Evolutionary conservation across 2,329 filamentous ascomycete species (phyloP), one percentile per base, ranked within the genome.

Genomic region (Biscogniauxia sp.): DNA sequence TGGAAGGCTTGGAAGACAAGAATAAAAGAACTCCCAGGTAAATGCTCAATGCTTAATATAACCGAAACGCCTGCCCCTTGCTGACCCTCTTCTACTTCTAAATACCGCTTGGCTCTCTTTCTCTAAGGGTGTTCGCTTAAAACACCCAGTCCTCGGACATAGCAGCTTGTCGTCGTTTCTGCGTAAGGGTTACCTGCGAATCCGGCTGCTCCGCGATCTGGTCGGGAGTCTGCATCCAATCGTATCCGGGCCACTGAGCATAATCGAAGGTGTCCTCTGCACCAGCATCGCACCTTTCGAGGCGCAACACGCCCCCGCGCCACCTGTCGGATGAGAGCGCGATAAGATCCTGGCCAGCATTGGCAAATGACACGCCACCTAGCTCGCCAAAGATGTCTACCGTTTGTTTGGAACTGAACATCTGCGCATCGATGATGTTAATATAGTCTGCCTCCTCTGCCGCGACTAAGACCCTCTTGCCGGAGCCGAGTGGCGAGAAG

Each of bases 401-500:
- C 0, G 84, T 85, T 73, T 93, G 90, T 72, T 87, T 86, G n/a
- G 81, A 81, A 20, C 79, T 74, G 68, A 87, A 91, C 0, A 80
- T 86, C 68, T 83, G 79, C 0, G 86, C 88, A 65, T 93, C 87
- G 66, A 93, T 88, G 53, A 93, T 78, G 71, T 84, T 88, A 69
- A 94, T 76, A 60, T 84, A 85, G 70, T 94, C 91, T 37, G 90
- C 89, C 70, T 91, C 88, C 73, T 94, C 91, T 1, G 89, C 90
- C 1, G 88, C 87, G 11, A 92, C 82, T 13, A 94, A 80, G 1
- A 91, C 80, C 2, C 84, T 82, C 64, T 82, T 83, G 1, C 89
- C 89, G 55, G 86, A 86, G 19, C 90, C 90, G 2, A 85, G 74
- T 0, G 90, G 89, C 0, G 89, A 91, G 75, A 93, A 94, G 45